Evolutionary conservation across 73 alveolate species (phyloP).

Genomic region (Paraurostyla sp.): DNA sequence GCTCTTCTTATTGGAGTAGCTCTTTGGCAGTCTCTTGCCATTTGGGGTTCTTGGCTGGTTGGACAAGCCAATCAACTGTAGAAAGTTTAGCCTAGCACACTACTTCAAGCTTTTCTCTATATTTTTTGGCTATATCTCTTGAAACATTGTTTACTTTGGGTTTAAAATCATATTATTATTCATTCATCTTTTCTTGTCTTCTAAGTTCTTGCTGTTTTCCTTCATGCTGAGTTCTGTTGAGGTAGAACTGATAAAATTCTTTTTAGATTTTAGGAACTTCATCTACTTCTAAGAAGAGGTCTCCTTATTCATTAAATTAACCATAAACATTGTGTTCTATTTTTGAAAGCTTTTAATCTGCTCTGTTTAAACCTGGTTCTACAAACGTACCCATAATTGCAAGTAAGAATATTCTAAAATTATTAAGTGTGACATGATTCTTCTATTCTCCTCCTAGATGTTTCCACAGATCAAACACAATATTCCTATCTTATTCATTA

Average conservation of each 20-base stretch:
- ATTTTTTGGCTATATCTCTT: slow-evolving; percentile 42
- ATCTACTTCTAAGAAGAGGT: not conserved
- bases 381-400: slow-evolving; percentile 56
- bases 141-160: slow-evolving; percentile 32
- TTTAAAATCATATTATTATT: slow-evolving; percentile 1
- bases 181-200: not conserved
- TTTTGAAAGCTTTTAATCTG: not conserved
- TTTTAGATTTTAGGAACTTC: slow-evolving; percentile 10
- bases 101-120: slow-evolving; percentile 19
- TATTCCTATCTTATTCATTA: not conserved
- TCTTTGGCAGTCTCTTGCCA: slow-evolving; percentile 50
- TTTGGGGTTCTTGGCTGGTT: slow-evolving; percentile 41
- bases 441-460: slow-evolving; percentile 33
- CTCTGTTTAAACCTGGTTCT: slow-evolving; percentile 24
- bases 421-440: slow-evolving; percentile 28
- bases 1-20: not conserved
- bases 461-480: slow-evolving; percentile 42
- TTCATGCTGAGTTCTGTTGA: slow-evolving; percentile 30
- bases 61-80: slow-evolving; percentile 20
- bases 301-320: slow-evolving; percentile 42
- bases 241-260: slow-evolving; percentile 32
- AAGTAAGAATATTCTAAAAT: slow-evolving; percentile 39
- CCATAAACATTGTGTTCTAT: slow-evolving; percentile 10
- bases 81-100: slow-evolving; percentile 3
- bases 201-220: not conserved